Conservation (phyloP, 2,329 filamentous ascomycete genomes). For the Calonectria pseudoturangicola region DNA sequence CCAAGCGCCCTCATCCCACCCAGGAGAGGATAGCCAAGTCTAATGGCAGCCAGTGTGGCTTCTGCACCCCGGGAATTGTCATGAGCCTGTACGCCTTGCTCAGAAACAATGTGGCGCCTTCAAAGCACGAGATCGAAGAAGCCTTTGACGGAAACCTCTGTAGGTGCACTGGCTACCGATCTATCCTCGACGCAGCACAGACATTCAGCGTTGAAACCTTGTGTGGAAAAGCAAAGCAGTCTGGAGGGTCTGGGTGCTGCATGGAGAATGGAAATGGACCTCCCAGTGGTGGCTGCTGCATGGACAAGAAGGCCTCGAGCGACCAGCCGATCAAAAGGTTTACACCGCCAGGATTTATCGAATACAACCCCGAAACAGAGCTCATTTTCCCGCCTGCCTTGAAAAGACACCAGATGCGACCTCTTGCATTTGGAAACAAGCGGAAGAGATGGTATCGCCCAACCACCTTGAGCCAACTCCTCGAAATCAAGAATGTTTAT, state of each 20-base stretch:
- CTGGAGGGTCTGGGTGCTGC: constrained; percentile 78
- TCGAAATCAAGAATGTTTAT: constrained; percentile 91
- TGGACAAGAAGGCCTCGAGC: constrained; percentile 71
- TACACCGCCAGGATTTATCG: constrained; percentile 92
- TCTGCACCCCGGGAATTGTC: constrained; percentile 98
- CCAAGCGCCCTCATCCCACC: constrained; percentile 88
- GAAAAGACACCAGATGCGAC: constrained; percentile 86
- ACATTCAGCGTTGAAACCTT: constrained; percentile 81
- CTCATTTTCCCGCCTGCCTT: constrained; percentile 94
- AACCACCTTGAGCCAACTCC: constrained; percentile 87
- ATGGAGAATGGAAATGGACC: constrained; percentile 77
- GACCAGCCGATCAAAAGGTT: constrained; percentile 79
- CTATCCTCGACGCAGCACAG: constrained; percentile 94
- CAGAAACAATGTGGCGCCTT: constrained; percentile 86
- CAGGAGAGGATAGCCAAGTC: constrained; percentile 94
- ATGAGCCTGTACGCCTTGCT: constrained; percentile 97
- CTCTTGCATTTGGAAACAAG: constrained; percentile 94
- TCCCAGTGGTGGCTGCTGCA: constrained; percentile 78
- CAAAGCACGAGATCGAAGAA: constrained; percentile 91
- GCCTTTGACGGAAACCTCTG: constrained; percentile 98
- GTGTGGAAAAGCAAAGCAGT: constrained; percentile 65
- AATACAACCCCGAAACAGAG: constrained; percentile 94
- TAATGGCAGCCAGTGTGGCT: constrained; percentile 94
- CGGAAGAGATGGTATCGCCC: constrained; percentile 95
- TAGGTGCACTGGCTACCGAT: constrained; percentile 94